Percentiles rank a stretch among this genome's conserved stretches.
Conservation (phyloP, 2,329 filamentous ascomycete species). For the Beauveria sp. region DNA sequence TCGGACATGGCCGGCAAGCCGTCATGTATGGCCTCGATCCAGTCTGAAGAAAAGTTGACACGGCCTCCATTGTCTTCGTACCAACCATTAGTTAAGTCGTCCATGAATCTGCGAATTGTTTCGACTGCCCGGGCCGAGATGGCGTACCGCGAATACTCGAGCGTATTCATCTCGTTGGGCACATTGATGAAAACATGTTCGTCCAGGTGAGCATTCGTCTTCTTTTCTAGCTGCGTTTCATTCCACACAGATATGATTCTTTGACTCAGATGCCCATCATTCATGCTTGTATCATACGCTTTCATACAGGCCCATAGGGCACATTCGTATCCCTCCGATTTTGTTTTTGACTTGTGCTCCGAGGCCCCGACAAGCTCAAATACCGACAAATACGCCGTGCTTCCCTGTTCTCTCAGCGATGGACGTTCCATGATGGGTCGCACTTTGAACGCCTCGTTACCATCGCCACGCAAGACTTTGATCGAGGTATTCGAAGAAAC, state of each 20-base stretch:
- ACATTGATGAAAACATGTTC: constrained; percentile 27
- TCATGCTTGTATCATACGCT: constrained; percentile 22
- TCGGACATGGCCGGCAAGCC: constrained; percentile 21
- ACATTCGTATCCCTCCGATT: constrained; percentile 22
- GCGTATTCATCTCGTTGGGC: constrained; percentile 20
- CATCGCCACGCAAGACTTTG: constrained; percentile 14
- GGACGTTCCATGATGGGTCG: constrained; percentile 15
- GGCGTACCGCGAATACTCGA: constrained; percentile 21
- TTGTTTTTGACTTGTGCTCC: constrained; percentile 16
- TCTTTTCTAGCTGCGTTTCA: constrained; percentile 19
- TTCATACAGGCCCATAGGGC: constrained; percentile 31
- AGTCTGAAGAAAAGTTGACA: constrained; percentile 29
- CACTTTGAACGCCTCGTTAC: constrained; percentile 24
- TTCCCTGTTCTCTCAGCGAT: constrained; percentile 13
- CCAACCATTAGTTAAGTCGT: constrained; percentile 23
- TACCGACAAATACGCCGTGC: constrained; percentile 23
- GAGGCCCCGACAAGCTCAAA: constrained; percentile 28
- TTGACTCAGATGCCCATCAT: constrained; percentile 22
- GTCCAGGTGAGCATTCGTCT: constrained; percentile 19
- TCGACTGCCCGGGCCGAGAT: constrained; percentile 25
- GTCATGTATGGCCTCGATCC: constrained; percentile 29
- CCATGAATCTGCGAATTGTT: constrained; percentile 25
- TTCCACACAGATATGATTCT: constrained; percentile 22
- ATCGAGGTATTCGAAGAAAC: constrained; percentile 23
- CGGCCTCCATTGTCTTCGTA: constrained; percentile 21